Percentiles rank a stretch among this genome's conserved stretches.
These are phyloP conservation scores for Cryptosporidium tyzzeri DNA, from an alignment of 169 alveolate species.

Conservation along the genomic window DNA sequence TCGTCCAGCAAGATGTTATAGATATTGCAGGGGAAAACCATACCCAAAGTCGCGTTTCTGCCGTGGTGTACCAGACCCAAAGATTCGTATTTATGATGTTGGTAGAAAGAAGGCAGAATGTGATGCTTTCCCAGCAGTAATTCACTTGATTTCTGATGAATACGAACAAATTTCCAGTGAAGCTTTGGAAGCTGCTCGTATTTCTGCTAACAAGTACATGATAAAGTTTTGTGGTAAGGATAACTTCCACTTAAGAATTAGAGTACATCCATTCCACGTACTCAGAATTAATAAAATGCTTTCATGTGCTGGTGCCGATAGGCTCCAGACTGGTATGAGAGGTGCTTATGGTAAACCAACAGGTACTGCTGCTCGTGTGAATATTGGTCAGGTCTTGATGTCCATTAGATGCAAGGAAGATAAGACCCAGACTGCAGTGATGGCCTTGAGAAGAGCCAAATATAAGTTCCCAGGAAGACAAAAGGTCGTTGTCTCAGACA, in stretches of 20 bases:
- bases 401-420: slow-evolving; percentile 93
- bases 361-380: slow-evolving; percentile 96
- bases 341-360: slow-evolving; percentile 99
- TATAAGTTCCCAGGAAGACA: slow-evolving; percentile 99
- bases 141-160: slow-evolving; percentile 98
- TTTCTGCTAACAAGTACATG: slow-evolving; percentile 98
- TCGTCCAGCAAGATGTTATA: slow-evolving; percentile 99
- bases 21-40: slow-evolving; percentile 98
- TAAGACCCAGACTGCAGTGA: slow-evolving; percentile 88
- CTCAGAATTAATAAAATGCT: slow-evolving; percentile 99
- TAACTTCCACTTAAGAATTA: slow-evolving; percentile 96
- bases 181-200: slow-evolving; percentile 99
- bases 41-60: slow-evolving; percentile 99
- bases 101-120: slow-evolving; percentile 97
- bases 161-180: slow-evolving; percentile 98
- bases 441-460: slow-evolving; percentile 97
- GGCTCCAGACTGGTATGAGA: slow-evolving; percentile 99
- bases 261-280: slow-evolving; percentile 99
- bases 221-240: slow-evolving; percentile 97
- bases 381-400: slow-evolving; percentile 95
- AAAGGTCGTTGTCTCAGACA: slow-evolving; percentile 95
- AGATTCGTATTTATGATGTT: slow-evolving; percentile 97
- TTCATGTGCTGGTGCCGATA: slow-evolving; percentile 99
- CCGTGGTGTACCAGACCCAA: slow-evolving; percentile 99
- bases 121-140: slow-evolving; percentile 97